Percentiles rank a stretch among this genome's conserved stretches.
Conservation (phyloP, 176 grass and related monocot genomes). For the Coix lacrymajobi region DNA sequence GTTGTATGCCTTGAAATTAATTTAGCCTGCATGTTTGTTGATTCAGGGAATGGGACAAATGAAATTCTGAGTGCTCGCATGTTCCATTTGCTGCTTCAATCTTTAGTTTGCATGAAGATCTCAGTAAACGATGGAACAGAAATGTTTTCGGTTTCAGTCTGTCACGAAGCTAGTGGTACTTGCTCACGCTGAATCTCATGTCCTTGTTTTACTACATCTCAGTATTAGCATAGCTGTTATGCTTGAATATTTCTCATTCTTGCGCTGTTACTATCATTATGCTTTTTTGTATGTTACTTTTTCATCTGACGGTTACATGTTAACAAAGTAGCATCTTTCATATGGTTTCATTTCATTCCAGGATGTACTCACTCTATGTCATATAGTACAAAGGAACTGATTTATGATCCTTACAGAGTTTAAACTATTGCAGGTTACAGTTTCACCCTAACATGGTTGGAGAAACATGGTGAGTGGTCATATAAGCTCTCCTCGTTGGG, state of each 20-base stretch:
- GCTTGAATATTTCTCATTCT: neutral
- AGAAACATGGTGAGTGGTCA: constrained; percentile 33
- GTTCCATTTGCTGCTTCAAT: constrained; percentile 47
- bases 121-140: constrained; percentile 48
- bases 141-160: constrained; percentile 37
- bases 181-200: constrained; percentile 3
- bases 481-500: constrained; percentile 59
- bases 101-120: constrained; percentile 61
- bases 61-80: constrained; percentile 28
- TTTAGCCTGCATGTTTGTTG: constrained; percentile 5
- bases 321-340: neutral
- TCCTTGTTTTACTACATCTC: neutral
- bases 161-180: constrained; percentile 71
- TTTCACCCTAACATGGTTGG: constrained; percentile 66
- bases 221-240: neutral
- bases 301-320: neutral
- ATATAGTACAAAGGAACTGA: neutral
- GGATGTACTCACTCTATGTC: neutral
- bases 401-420: constrained; percentile 21
- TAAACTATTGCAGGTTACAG: constrained; percentile 51
- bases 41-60: constrained; percentile 39
- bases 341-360: neutral
- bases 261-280: neutral
- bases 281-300: neutral
- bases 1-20: constrained; percentile 13